phyloP scores from a whole-genome alignment of 148 eudicot species.

The Vaccinium myrtillus region DNA sequence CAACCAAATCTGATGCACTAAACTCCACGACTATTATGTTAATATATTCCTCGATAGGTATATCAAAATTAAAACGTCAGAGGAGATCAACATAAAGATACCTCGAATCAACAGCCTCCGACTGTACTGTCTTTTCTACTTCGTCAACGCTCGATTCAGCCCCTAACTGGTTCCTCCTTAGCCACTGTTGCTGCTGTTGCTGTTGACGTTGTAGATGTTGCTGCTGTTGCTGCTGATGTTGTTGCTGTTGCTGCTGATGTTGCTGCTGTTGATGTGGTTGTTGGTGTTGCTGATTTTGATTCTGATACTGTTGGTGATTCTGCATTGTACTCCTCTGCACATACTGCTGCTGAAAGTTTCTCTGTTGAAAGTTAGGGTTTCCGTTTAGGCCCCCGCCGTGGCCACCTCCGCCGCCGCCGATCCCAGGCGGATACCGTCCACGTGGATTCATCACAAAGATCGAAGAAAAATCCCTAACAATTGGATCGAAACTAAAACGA shows the following conservation, averaged over 20 bases:
- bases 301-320: slow-evolving; percentile 32
- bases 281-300: slow-evolving; percentile 36
- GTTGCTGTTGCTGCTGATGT: slow-evolving; percentile 37
- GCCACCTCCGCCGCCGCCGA: slow-evolving; percentile 48
- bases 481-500: slow-evolving; percentile 9
- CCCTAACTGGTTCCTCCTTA: slow-evolving; percentile 56
- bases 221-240: slow-evolving; percentile 29
- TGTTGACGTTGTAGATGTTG: slow-evolving; percentile 37
- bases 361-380: slow-evolving; percentile 53
- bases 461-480: slow-evolving; percentile 9
- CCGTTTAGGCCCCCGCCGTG: slow-evolving; percentile 30
- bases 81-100: slow-evolving; percentile 9
- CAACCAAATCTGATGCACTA: not conserved
- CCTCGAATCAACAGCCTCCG: slow-evolving; percentile 67
- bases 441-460: slow-evolving; percentile 22
- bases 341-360: slow-evolving; percentile 48
- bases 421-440: slow-evolving; percentile 73
- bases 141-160: slow-evolving; percentile 43
- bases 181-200: slow-evolving; percentile 51
- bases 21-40: not conserved
- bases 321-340: slow-evolving; percentile 39
- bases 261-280: slow-evolving; percentile 33
- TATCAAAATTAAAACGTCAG: not conserved
- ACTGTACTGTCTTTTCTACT: slow-evolving; percentile 71
- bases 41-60: not conserved